phyloP scores from a whole-genome alignment of 805 yeast species.

The Tanozyma kutaoensis region DNA sequence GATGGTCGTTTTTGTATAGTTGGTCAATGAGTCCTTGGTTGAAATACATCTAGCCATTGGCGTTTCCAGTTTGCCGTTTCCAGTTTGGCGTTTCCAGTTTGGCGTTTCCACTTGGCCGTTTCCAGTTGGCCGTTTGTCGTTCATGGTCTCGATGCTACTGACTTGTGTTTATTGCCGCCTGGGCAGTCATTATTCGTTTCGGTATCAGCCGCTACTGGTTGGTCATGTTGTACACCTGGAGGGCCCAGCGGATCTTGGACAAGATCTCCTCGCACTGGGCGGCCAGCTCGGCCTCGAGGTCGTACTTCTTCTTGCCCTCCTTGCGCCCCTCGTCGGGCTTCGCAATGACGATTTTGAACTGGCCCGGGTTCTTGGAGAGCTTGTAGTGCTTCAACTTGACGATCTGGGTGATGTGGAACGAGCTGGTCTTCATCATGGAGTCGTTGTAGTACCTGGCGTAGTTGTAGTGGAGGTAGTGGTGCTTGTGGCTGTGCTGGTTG shows the following conservation, averaged over 20 bases:
- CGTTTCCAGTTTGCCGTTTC: too few relatives aligned
- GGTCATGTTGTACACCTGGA: constrained; percentile 34
- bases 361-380: constrained; percentile 47
- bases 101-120: too few relatives aligned
- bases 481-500: constrained; percentile 13
- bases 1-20: too few relatives aligned
- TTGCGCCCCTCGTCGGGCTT: constrained; percentile 20
- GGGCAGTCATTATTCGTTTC: too few relatives aligned
- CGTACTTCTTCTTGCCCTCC: constrained; percentile 70
- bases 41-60: too few relatives aligned
- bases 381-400: constrained; percentile 61
- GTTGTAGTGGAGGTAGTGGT: constrained; percentile 24
- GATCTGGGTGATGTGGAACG: constrained; percentile 76
- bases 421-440: constrained; percentile 69
- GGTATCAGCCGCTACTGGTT: background rate
- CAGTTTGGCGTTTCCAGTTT: too few relatives aligned
- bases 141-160: too few relatives aligned
- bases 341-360: constrained; percentile 65
- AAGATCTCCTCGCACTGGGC: constrained; percentile 65
- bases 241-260: constrained; percentile 45
- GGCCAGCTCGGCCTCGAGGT: constrained; percentile 60
- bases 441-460: constrained; percentile 37
- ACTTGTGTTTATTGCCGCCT: too few relatives aligned
- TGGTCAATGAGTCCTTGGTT: too few relatives aligned
- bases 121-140: too few relatives aligned